Conservation (phyloP, 2,329 filamentous ascomycete species). For the Penicillium occitanis region DNA sequence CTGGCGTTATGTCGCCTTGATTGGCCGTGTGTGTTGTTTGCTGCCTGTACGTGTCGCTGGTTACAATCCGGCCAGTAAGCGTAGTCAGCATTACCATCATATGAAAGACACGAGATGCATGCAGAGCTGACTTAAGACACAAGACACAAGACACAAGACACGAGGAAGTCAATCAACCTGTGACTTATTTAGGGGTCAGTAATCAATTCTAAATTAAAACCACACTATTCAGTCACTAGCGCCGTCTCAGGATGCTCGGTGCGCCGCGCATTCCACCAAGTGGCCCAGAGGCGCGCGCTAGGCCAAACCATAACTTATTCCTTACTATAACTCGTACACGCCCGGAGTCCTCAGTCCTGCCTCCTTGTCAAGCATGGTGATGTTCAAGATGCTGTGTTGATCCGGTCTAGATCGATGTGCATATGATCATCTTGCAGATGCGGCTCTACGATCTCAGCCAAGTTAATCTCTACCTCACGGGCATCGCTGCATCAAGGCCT, state of each 20-base stretch:
- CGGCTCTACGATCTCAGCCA: neutral
- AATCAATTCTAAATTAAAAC: neutral
- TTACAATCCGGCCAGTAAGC: neutral
- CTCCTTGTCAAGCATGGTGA: neutral
- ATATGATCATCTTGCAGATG: neutral
- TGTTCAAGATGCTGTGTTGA: neutral
- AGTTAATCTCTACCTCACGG: neutral
- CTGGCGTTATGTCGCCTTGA: neutral
- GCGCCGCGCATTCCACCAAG: neutral
- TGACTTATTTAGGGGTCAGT: neutral
- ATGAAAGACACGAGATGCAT: too few species aligned
- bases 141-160: too few species aligned
- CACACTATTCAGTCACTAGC: neutral
- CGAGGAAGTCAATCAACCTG: neutral
- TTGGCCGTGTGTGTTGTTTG: neutral
- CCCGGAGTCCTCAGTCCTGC: neutral
- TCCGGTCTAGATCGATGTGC: neutral
- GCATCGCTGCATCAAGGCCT: too few species aligned
- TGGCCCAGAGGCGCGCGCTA: conserved; percentile 1
- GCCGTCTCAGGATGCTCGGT: neutral
- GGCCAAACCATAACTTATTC: neutral
- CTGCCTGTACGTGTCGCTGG: neutral
- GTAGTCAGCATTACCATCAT: neutral
- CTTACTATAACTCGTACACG: neutral
- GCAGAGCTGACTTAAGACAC: too few species aligned